These are phyloP conservation scores for Neopestalotiopsis clavispora DNA, from an alignment of 2,329 filamentous ascomycete genomes.

Conservation along the genomic window DNA sequence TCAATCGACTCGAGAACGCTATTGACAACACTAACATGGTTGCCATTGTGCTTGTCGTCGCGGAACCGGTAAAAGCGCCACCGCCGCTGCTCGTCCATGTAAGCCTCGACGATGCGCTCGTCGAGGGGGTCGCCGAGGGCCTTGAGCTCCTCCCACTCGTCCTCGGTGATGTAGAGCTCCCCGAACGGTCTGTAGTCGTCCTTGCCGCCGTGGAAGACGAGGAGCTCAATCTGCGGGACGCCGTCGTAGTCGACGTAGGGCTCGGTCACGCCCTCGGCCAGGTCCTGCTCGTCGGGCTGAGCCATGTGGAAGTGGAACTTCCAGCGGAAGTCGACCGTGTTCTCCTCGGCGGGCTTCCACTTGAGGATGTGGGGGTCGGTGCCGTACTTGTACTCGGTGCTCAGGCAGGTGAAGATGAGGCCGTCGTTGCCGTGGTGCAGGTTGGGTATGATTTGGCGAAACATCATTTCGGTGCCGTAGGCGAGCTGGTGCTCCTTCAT, in stretches of 20 bases:
- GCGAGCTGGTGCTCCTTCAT: slow-evolving; percentile 89
- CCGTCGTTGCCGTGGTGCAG: slow-evolving; percentile 95
- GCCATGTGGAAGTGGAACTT: slow-evolving; percentile 75
- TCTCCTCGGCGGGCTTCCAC: slow-evolving; percentile 96
- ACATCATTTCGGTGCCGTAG: slow-evolving; percentile 92
- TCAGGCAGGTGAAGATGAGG: slow-evolving; percentile 95
- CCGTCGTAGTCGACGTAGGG: slow-evolving; percentile 80
- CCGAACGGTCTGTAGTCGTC: slow-evolving; percentile 68
- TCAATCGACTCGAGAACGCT: slow-evolving; percentile 90
- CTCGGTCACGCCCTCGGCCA: slow-evolving; percentile 66
- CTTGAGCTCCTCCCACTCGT: slow-evolving; percentile 88
- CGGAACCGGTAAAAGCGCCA: slow-evolving; percentile 92
- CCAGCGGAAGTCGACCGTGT: slow-evolving; percentile 91
- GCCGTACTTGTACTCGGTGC: slow-evolving; percentile 83
- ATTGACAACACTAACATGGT: slow-evolving; percentile 82
- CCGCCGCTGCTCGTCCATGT: slow-evolving; percentile 71
- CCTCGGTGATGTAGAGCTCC: slow-evolving; percentile 69
- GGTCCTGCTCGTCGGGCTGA: slow-evolving; percentile 71
- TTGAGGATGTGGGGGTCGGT: slow-evolving; percentile 95
- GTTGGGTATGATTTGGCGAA: slow-evolving; percentile 80
- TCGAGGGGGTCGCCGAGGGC: slow-evolving; percentile 75
- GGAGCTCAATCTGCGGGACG: slow-evolving; percentile 74
- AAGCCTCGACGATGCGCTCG: slow-evolving; percentile 89
- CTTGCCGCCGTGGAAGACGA: slow-evolving; percentile 68
- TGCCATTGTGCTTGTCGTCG: slow-evolving; percentile 91